Evolutionary conservation across 2,329 filamentous ascomycete species (phyloP), one percentile per base, ranked within the genome.

Genomic region (Penicillium aurantiogriseum): DNA sequence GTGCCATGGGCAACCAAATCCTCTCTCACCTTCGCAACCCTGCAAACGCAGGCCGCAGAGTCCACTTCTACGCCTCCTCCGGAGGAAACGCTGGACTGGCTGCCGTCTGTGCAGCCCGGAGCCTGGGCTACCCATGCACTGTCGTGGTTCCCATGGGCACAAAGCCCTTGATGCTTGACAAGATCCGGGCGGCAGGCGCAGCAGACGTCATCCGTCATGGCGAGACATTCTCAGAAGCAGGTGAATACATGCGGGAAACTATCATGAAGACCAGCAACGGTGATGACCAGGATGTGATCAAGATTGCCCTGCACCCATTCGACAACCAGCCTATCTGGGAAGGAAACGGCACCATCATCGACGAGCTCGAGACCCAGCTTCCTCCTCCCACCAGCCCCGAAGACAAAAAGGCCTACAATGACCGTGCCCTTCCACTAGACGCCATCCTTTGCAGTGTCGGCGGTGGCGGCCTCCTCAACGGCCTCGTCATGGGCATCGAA

Each of bases 11-110:
- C 49, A 84, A 89, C 73, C 82, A 89, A 70, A 87, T 91, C 71
- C 80, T 86, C 51, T 78, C 80, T 2, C 72, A 77, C 64, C 71
- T 80, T 57, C 66, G 76, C 55, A 73, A 76, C 45, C 74, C 77
- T 29, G 69, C 72, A 56, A 71, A 75, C 63, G 56, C 65, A 54
- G 74, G 71, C 69, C 76, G 78, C 56, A 76, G 79, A 44, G 69
- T 78, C 19, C 89, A 90, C 77, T 93, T 94, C 81, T 94, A 90
- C 78, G 88, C 84, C 69, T 89, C 88, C 13, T 90, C 86, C 2
- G 91, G 90, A 57, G 91, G 91, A 56, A 96, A 96, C 70, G 91
- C 91, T 2, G 91, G 91, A 1, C 84, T 96, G 4, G 91, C 91
- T 1, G 91, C 89, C 67, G 89, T 90, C 17, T 87, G 85, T 47